phyloP scores from a whole-genome alignment of 768 basidiomycete species.

The Glaciozyma martinii region DNA sequence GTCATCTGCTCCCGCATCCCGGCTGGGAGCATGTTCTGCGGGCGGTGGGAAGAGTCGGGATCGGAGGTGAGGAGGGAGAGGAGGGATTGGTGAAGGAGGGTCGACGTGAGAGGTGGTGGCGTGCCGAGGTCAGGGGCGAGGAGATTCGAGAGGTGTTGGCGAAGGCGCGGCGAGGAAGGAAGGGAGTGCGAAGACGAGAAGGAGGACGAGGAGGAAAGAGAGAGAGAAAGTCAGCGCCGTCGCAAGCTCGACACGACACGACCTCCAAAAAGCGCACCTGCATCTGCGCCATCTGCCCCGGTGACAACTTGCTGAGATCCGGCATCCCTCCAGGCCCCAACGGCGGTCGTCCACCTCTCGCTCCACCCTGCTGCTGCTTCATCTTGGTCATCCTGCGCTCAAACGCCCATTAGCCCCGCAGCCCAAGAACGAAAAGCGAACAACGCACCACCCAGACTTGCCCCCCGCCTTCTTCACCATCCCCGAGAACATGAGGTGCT shows the following conservation, averaged over 20 bases:
- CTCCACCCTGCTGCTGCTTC: constrained; percentile 73
- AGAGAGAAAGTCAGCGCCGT: background rate
- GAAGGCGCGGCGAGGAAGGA: background rate
- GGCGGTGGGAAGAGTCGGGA: no score
- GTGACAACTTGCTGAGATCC: constrained; percentile 52
- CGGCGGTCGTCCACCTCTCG: constrained; percentile 3
- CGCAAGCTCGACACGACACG: background rate
- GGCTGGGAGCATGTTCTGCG: constrained; percentile 84
- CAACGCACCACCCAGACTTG: constrained; percentile 78
- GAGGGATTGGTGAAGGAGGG: constrained; percentile 4
- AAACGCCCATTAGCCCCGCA: background rate
- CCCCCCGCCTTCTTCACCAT: constrained; percentile 98
- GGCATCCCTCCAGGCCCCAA: constrained; percentile 28
- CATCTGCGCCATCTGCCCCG: constrained; percentile 89
- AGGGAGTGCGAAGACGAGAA: background rate
- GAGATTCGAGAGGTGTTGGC: constrained; percentile 3
- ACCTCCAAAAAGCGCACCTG: constrained; percentile 50
- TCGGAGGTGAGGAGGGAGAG: background rate
- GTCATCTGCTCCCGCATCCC: constrained; percentile 49
- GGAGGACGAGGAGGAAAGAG: background rate
- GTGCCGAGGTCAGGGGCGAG: constrained; percentile 8
- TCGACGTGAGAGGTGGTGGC: background rate
- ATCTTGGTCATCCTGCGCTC: constrained; percentile 85
- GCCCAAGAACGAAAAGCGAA: background rate
- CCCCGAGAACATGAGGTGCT: constrained; percentile 97